These are phyloP conservation scores for Quercus rubra DNA, from an alignment of 306 rosid species.

Conservation along the genomic window DNA sequence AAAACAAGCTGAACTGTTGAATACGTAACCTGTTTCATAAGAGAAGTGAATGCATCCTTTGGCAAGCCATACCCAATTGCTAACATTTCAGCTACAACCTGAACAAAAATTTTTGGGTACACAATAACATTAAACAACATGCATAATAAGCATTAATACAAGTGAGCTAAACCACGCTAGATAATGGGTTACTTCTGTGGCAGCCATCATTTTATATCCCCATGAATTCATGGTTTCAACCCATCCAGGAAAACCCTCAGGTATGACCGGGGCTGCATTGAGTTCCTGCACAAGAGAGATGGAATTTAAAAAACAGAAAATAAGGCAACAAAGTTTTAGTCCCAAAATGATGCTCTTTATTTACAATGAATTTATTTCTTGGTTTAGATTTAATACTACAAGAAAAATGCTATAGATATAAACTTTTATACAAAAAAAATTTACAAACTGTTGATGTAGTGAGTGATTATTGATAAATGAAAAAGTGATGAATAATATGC, in stretches of 20 bases:
- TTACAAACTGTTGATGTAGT: too few species aligned
- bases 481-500: too few species aligned
- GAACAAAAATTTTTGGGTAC: not conserved
- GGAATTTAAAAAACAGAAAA: too few species aligned
- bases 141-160: not conserved
- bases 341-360: too few species aligned
- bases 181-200: constrained; percentile 52
- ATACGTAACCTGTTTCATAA: constrained; percentile 72
- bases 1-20: not conserved
- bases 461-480: too few species aligned
- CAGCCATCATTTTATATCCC: constrained; percentile 90
- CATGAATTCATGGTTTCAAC: constrained; percentile 90
- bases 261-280: constrained; percentile 88
- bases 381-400: too few species aligned
- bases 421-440: too few species aligned
- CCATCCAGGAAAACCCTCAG: constrained; percentile 88
- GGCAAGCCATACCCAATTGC: constrained; percentile 93
- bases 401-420: too few species aligned
- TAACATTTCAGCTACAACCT: constrained; percentile 98
- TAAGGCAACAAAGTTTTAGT: too few species aligned
- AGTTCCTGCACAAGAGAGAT: constrained; percentile 57
- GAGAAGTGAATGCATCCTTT: constrained; percentile 86
- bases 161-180: not conserved
- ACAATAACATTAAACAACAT: constrained; percentile 5
- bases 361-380: too few species aligned